Conservation (phyloP, 2,329 filamentous ascomycete species). For the Raffaelea albimanens region DNA sequence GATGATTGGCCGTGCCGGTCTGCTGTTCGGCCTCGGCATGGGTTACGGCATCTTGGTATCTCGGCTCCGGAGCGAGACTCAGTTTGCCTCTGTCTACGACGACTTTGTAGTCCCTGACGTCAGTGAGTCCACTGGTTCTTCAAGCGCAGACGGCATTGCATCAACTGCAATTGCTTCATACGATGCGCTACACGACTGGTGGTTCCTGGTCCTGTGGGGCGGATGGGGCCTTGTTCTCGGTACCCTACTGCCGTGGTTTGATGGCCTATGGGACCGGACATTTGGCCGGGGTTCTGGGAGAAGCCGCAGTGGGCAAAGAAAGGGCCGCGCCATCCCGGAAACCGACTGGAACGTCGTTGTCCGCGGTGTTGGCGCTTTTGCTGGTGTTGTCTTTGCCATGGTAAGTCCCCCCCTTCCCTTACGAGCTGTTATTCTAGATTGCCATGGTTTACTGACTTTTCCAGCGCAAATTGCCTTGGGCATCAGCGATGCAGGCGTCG, state of each 20-base stretch:
- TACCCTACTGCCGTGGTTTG: conserved; percentile 73
- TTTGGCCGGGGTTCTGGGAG: conserved; percentile 19
- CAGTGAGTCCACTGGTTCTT: background rate
- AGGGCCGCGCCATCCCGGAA: conserved; percentile 27
- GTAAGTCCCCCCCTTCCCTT: conserved; percentile 41
- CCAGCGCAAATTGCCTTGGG: conserved; percentile 83
- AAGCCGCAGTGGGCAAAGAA: conserved; percentile 16
- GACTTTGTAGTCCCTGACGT: background rate
- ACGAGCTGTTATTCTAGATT: background rate
- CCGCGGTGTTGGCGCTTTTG: conserved; percentile 50
- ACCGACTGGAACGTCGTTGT: conserved; percentile 65
- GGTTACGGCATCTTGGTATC: conserved; percentile 76
- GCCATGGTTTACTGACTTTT: background rate
- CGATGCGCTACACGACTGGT: conserved; percentile 36
- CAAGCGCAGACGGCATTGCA: conserved; percentile 20
- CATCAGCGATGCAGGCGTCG: conserved; percentile 88
- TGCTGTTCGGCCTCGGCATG: conserved; percentile 72
- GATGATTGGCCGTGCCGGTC: conserved; percentile 43
- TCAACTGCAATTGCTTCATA: background rate
- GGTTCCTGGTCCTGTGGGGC: conserved; percentile 76
- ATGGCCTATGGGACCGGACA: conserved; percentile 59
- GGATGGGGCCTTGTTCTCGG: conserved; percentile 68
- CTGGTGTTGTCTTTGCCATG: conserved; percentile 59
- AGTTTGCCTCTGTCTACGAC: background rate
- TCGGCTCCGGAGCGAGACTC: conserved; percentile 58